Base-by-base conservation (phyloP, 257 asterid species). In the Solanum virginianum region DNA sequence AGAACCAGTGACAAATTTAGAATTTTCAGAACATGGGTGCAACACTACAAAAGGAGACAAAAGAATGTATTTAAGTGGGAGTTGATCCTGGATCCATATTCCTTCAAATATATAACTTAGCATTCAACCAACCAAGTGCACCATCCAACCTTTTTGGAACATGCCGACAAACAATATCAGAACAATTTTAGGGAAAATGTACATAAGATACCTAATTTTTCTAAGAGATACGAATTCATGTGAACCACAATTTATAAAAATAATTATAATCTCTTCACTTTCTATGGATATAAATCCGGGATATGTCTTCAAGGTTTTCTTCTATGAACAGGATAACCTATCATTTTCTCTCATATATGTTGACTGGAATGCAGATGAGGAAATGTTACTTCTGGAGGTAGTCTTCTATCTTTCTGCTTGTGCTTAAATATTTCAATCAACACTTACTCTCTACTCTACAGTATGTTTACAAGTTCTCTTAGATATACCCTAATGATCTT, bases 361-460 rank as follows among this genome's bases (percentile, higher is more conserved):
- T 72, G 94, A 95, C 75, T 96, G 98, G 99, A 96, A 95, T 89
- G 98, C 97, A 51, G 98, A 95, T 82, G 99, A 96, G 90, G 98
- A 96, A 91, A 95, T 95, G 91, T 88, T 94, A 70, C 99, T 96
- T 85, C 90, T 96, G 85, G 97, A 96, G 99, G 99, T 96, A 90
- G 62, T 51, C 60, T 20, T 69, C 62, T 24, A n/a, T 29, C 45
- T 63, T 8, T 63, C 22, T 7, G 54, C 75, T 65, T 54, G 47
- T 60, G 26, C 24, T 36, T 26, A 10, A 55, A 49, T 32, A 62
- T 56, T 81, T 56, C 22, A n/a, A 57, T 87, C 77, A 53, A 9
- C 56, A 22, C 17, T 83, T 53, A 36, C 36, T 69, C 62, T 43
- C 85, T 60, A 16, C 6, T 83, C 82, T 83, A 24, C 39, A 69